Base-by-base conservation (phyloP, 2,329 filamentous ascomycete genomes). In the Colletotrichum melonis region DNA sequence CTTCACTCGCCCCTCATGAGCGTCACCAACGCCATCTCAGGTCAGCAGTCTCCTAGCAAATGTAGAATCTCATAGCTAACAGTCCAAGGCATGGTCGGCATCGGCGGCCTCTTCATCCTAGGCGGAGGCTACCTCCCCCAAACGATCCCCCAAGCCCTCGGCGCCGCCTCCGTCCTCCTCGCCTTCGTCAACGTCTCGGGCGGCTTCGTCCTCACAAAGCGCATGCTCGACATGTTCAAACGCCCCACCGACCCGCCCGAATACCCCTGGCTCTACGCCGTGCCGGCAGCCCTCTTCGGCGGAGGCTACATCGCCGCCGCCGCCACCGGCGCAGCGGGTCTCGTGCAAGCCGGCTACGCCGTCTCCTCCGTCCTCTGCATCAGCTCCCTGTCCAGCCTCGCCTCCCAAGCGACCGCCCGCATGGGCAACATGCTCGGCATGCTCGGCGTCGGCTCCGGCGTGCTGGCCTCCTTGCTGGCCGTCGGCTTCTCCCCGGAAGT, bases 151-250 rank as follows among this genome's bases (percentile, higher is more conserved):
- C 94, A 97, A 80, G 82, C 85, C 2, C 90, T 98, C 46, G 95
- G 95, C 67, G 93, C 95, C 2, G 83, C 91, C 1, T 97, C 94
- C 1, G 95, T 97, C 1, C 85, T 97, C 5, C 85, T 98, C 24
- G 95, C 95, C 0, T 97, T 97, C 79, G 93, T 97, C 75, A 97
- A 97, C 76, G 92, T 98, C 3, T 92, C 93, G 0, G 95, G 95
- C 71, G 95, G 95, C 0, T 98, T 98, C 74, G 93, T 97, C 56
- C 94, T 98, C 73, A 97, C 95, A 3, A 97, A 97, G 84, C 89
- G 95, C 75, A 98, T 98, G 95, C 86, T 98, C 56, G 95, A 97
- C 81, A 96, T 96, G 94, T 96, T 96, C 80, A 93, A 93, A 80
- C 89, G 93, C 14, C 92, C 94, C 30, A 97, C 94, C 5, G 95